Percentiles rank a stretch among this genome's conserved stretches.
These are phyloP conservation scores for Byssoonygena ceratinophila DNA, from an alignment of 2,329 filamentous ascomycete species.

Conservation along the genomic window DNA sequence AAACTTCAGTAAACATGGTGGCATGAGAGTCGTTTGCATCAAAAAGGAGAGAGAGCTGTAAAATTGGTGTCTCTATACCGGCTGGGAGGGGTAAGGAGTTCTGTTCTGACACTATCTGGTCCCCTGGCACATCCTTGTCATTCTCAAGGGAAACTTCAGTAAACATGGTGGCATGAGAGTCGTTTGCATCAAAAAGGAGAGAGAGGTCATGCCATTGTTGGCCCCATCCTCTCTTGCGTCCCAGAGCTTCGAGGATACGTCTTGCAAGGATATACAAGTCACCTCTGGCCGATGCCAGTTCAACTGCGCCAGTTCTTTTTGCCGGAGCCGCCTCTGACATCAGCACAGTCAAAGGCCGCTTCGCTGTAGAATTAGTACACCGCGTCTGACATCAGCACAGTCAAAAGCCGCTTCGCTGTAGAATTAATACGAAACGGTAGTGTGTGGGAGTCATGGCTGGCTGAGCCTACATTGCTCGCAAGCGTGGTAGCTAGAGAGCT, in stretches of 20 bases:
- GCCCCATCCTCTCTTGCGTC: conserved; percentile 61
- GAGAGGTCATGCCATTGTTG: conserved; percentile 59
- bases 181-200: conserved; percentile 29
- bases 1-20: conserved; percentile 27
- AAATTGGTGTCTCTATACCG: conserved; percentile 47
- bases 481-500: conserved; percentile 19
- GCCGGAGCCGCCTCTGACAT: conserved; percentile 34
- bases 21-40: conserved; percentile 22
- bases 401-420: conserved; percentile 38
- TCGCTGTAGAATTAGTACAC: conserved; percentile 32
- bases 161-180: conserved; percentile 23
- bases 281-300: conserved; percentile 70
- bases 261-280: conserved; percentile 72
- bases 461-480: neutral
- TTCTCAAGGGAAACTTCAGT: conserved; percentile 29
- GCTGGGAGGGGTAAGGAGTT: conserved; percentile 22
- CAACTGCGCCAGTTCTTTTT: conserved; percentile 55
- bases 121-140: conserved; percentile 17
- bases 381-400: conserved; percentile 33
- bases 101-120: conserved; percentile 8
- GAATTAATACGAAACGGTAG: conserved; percentile 20
- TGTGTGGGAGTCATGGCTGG: neutral
- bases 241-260: conserved; percentile 65
- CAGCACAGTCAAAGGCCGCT: conserved; percentile 33
- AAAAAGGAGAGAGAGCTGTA: no score